Conservation (phyloP, 1,284 basidiomycete genomes). For the Puccinia hordei region DNA sequence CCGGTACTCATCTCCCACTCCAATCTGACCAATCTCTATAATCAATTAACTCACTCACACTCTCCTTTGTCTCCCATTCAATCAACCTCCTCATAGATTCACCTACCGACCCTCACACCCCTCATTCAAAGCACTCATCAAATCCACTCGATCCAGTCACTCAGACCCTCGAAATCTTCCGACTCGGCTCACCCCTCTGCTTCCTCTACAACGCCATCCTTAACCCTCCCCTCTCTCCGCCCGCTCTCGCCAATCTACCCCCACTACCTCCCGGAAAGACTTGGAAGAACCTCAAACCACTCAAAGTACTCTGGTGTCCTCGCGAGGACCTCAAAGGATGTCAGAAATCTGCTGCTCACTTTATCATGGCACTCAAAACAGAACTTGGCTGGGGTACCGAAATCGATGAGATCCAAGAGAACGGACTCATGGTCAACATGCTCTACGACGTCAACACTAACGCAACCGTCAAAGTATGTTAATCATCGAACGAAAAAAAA, state of each 20-base stretch:
- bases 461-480: conserved; percentile 84
- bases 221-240: conserved; percentile 26
- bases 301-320: conserved; percentile 67
- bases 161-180: conserved; percentile 90
- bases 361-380: conserved; percentile 64
- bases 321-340: conserved; percentile 73
- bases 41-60: conserved; percentile 59
- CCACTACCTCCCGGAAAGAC: conserved; percentile 66
- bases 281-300: conserved; percentile 65
- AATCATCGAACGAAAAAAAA: neutral
- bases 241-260: conserved; percentile 8
- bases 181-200: conserved; percentile 88
- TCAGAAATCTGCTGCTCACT: conserved; percentile 65
- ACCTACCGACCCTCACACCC: conserved; percentile 56
- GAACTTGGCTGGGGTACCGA: conserved; percentile 61
- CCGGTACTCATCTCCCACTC: conserved; percentile 63
- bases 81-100: conserved; percentile 59
- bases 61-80: too few relatives aligned
- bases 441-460: conserved; percentile 85
- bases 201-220: conserved; percentile 91
- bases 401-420: conserved; percentile 56
- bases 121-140: neutral
- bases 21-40: neutral
- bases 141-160: conserved; percentile 66
- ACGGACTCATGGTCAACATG: conserved; percentile 68